These are phyloP conservation scores for Cryptococcus deneoformans DNA, from an alignment of 1,284 basidiomycete species.

Conservation along the genomic window DNA sequence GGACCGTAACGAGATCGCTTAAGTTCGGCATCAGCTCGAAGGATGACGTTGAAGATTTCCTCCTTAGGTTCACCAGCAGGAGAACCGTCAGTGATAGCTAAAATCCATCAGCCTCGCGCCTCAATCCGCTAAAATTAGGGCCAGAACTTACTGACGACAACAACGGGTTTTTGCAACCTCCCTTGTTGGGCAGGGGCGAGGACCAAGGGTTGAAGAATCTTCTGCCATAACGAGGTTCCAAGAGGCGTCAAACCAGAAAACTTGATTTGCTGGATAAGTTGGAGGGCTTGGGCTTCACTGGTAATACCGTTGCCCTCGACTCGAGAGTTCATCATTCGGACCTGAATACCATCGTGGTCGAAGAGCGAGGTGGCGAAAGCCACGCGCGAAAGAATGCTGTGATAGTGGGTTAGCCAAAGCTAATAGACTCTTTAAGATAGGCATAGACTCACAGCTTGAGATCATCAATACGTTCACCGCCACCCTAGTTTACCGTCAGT, in stretches of 20 bases:
- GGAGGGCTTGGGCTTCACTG: slow-evolving; percentile 45
- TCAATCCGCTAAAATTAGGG: background rate
- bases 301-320: slow-evolving; percentile 51
- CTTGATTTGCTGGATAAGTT: slow-evolving; percentile 50
- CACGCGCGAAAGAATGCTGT: slow-evolving; percentile 42
- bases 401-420: background rate
- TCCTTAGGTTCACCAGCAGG: slow-evolving; percentile 50
- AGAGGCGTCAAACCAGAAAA: slow-evolving; percentile 52
- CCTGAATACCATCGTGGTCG: slow-evolving; percentile 52
- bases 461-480: slow-evolving; percentile 48
- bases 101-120: slow-evolving; percentile 7
- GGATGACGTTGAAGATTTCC: slow-evolving; percentile 48
- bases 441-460: slow-evolving; percentile 35
- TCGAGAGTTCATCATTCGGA: slow-evolving; percentile 52
- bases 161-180: slow-evolving; percentile 50
- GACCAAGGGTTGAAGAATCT: slow-evolving; percentile 52
- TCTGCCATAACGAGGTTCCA: slow-evolving; percentile 49
- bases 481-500: background rate
- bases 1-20: slow-evolving; percentile 47
- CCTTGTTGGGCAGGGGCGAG: slow-evolving; percentile 47
- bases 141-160: slow-evolving; percentile 40
- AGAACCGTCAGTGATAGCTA: slow-evolving; percentile 48
- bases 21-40: slow-evolving; percentile 44
- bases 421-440: slow-evolving; percentile 14
- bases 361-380: slow-evolving; percentile 52